phyloP scores from a whole-genome alignment of 2,329 filamentous ascomycete genomes.

The Orbilia blumenaviensis region DNA sequence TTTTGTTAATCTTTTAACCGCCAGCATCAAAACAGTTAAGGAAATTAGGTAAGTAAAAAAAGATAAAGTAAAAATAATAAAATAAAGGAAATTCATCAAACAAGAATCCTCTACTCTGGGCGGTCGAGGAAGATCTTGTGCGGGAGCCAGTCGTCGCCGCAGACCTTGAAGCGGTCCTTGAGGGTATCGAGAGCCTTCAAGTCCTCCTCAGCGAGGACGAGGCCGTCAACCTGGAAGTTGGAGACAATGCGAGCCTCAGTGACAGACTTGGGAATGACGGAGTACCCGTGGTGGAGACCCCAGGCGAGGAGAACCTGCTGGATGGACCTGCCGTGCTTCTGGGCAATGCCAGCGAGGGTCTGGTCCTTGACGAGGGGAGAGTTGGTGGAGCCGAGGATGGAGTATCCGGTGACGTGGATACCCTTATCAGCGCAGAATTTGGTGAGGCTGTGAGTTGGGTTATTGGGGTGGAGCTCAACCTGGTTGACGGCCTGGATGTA shows the following conservation, averaged over 20 bases:
- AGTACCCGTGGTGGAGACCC: conserved; percentile 82
- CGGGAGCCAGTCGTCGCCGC: conserved; percentile 69
- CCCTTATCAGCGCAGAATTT: conserved; percentile 76
- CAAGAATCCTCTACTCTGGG: conserved; percentile 66
- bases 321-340: conserved; percentile 72
- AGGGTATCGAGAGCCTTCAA: conserved; percentile 73
- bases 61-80: conserved; percentile 19
- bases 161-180: conserved; percentile 82
- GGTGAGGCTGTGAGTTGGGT: conserved; percentile 81
- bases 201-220: conserved; percentile 77
- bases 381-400: conserved; percentile 73
- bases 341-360: conserved; percentile 70
- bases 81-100: conserved; percentile 19
- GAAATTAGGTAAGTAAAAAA: neutral
- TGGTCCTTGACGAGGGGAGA: conserved; percentile 75
- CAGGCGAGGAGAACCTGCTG: conserved; percentile 82
- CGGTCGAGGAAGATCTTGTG: conserved; percentile 84
- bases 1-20: conserved; percentile 16
- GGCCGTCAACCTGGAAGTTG: conserved; percentile 81
- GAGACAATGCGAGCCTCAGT: conserved; percentile 76
- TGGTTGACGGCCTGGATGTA: conserved; percentile 74
- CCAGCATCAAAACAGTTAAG: neutral
- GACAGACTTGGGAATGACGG: conserved; percentile 85
- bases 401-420: conserved; percentile 79
- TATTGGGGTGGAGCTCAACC: conserved; percentile 81